Percentiles rank a stretch among this genome's conserved stretches.
Conservation (phyloP, 2,329 filamentous ascomycete genomes). For the Ophiostoma perfectum region DNA sequence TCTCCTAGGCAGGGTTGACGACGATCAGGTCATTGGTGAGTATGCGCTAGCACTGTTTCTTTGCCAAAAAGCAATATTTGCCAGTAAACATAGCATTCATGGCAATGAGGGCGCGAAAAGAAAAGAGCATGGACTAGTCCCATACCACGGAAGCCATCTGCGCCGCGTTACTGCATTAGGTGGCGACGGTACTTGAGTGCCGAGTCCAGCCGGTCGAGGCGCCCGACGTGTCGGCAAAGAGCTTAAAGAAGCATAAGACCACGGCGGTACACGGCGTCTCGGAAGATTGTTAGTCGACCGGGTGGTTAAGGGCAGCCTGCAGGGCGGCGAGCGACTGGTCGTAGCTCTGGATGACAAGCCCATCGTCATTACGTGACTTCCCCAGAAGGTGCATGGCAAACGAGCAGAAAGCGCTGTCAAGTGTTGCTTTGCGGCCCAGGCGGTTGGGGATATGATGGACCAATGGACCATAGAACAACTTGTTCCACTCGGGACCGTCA, state of each 20-base stretch:
- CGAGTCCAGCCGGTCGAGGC: conserved; percentile 37
- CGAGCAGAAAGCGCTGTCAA: conserved; percentile 38
- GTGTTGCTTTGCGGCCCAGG: conserved; percentile 35
- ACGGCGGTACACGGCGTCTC: conserved; percentile 33
- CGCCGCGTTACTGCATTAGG: conserved; percentile 39
- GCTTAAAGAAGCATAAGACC: conserved; percentile 39
- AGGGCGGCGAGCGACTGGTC: conserved; percentile 35
- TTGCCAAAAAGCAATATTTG: not conserved
- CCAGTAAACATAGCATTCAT: not conserved
- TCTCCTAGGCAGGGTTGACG: not conserved
- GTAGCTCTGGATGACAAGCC: conserved; percentile 37
- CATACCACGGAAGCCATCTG: conserved; percentile 28
- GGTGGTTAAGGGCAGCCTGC: conserved; percentile 36
- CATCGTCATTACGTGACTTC: conserved; percentile 32
- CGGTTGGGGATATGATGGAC: conserved; percentile 29
- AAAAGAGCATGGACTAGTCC: conserved; percentile 1
- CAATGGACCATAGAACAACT: conserved; percentile 27
- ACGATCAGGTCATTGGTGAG: not conserved
- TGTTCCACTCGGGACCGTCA: conserved; percentile 19
- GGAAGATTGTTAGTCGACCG: conserved; percentile 34
- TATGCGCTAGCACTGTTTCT: not conserved
- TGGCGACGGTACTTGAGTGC: conserved; percentile 38
- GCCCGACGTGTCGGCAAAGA: conserved; percentile 39
- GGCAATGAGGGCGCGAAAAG: not conserved
- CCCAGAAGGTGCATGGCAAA: conserved; percentile 38